Base-by-base conservation (phyloP, 306 rosid species). In the Vicia villosa region DNA sequence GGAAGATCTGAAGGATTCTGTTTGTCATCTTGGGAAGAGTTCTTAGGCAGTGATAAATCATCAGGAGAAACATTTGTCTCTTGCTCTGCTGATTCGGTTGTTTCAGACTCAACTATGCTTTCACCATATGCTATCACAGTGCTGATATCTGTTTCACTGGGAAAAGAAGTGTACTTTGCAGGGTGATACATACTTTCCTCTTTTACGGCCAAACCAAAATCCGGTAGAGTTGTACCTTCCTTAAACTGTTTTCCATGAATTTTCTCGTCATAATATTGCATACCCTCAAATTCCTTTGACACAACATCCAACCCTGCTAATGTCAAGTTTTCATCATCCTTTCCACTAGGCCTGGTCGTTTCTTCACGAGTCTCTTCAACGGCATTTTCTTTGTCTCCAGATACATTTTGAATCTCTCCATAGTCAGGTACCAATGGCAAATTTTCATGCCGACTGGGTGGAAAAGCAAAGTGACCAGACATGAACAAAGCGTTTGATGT, bases 381-480 rank as follows among this genome's bases (percentile, higher is more conserved):
- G 8, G 62, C 71, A 26, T 64, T 70, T 46, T 81, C 87, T 75
- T 81, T 65, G 40, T 73, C 86, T 50, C 73, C 86, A 7, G 70
- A 78, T 69, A 83, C 87, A 67, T 77, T 66, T 55, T 43, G 77
- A 79, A 78, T 83, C 78, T 79, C 86, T 12, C 79, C 52, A 21
- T 52, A 43, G 14, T 86, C 89, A 40, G 85, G 76, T 81, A 83
- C 92, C 85, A 89, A 4, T 7, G 93, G 97, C 77, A 95, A 86
- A 81, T 88, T 89, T 77, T 95, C 99, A 69, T 91, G 96, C 82
- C 67, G 77, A 69, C 34, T 80, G 5, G 96, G 97, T 49, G 97
- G 97, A 79, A 95, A 95, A 20, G 85, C 89, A 80, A 95, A 95
- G 81, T 95, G 99, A 50, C 82, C 42, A 63, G 99, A 95, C 96